Evolutionary conservation across 371 early-diverging fungal species (phyloP), one percentile per base, ranked within the genome.

Genomic region (Catenaria anguillulae): DNA sequence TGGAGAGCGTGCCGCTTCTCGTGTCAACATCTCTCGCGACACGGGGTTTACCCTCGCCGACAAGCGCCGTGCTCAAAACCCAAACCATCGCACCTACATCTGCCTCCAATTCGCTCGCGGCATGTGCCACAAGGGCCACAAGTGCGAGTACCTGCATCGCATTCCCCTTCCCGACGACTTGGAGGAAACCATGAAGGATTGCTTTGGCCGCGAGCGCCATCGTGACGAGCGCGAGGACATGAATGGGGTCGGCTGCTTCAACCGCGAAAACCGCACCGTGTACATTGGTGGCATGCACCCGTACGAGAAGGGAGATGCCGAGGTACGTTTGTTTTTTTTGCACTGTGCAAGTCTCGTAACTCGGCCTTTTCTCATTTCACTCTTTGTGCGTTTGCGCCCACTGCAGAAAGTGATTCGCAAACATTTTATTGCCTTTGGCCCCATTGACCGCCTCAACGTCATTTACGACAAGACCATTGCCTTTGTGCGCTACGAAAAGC

Each of bases 171-270:
- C 72, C 6, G 73, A 73, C n/a, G 89, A 88, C 62, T 69, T 71
- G 23, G 73, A 76, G 17, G 86, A 87, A 56, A 73, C 81, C 8
- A 82, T 84, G 0, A 76, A 77, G 58, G 92, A 91, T 67, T 79
- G 83, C 40, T 91, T 91, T 79, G 92, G 92, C 54, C 75, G 92
- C 45, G 89, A 89, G 56, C 77, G 81, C 33, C 56, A 60, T 65
- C 79, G 84, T 31, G 84, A 86, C 55, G 86, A 86, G 59, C 77
- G 88, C 46, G 84, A 90, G 37, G 92, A 91, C 70, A 88, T 85
- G 81, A 89, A 89, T 60, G 92, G 90, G 62, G 85, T 89, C 12
- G 92, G 92, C 35, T 83, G 86, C 23, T 89, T 92, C 72, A 83
- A 82, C 46, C 74, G 82, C 52, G 81, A 81, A 43, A 84, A 83